Percentiles rank a stretch among this genome's conserved stretches.
Conservation (phyloP, 306 rosid genomes). For the Sicyos baderoa region DNA sequence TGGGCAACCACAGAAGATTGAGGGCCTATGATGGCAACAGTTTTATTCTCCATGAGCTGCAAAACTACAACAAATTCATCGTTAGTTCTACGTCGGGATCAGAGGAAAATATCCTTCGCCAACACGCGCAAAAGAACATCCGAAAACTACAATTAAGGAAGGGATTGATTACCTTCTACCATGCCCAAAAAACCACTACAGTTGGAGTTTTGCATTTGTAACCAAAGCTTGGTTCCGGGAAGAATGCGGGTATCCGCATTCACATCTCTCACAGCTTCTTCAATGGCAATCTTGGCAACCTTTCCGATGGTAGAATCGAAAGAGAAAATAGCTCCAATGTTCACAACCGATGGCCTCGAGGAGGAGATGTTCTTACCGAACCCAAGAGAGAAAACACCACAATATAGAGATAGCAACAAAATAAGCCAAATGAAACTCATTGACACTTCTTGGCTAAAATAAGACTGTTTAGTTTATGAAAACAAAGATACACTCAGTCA, state of each 20-base stretch:
- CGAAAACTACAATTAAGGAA: constrained; percentile 12
- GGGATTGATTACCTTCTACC: constrained; percentile 53
- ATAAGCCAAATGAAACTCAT: constrained; percentile 34
- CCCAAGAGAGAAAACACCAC: constrained; percentile 17
- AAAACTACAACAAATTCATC: constrained; percentile 46
- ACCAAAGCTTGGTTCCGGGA: constrained; percentile 41
- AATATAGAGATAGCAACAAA: constrained; percentile 22
- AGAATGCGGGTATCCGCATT: constrained; percentile 59
- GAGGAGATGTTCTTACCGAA: constrained; percentile 30
- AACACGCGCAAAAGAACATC: neutral
- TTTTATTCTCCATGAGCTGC: constrained; percentile 80
- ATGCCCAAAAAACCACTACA: constrained; percentile 77
- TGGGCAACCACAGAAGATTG: constrained; percentile 94
- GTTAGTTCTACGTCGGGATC: neutral
- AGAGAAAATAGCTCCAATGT: constrained; percentile 71
- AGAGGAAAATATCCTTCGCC: neutral
- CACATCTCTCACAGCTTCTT: constrained; percentile 68
- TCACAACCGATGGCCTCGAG: constrained; percentile 49
- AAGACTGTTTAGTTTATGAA: neutral
- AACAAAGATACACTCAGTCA: neutral
- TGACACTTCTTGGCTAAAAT: too few species aligned
- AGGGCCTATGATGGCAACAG: constrained; percentile 72
- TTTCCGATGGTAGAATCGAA: constrained; percentile 61
- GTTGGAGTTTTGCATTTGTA: constrained; percentile 45
- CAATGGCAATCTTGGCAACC: constrained; percentile 74